Evolutionary conservation across 257 asterid genomes (phyloP).

Genomic region (Plantago ovata): DNA sequence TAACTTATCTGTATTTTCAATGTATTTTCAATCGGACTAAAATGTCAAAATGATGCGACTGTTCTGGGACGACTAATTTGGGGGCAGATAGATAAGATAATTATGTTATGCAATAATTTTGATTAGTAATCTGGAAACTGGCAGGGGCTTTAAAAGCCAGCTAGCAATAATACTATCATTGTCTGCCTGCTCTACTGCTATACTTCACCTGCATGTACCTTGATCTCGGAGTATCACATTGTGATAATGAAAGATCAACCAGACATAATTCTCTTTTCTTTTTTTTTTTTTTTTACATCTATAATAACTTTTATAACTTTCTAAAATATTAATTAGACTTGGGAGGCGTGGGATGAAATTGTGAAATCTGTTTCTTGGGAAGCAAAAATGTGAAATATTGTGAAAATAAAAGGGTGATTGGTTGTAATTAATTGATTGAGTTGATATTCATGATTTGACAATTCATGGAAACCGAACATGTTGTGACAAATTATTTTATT

Average conservation of each 20-base stretch:
- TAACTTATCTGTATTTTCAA: not conserved
- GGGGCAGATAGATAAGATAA: not conserved
- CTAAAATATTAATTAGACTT: no score
- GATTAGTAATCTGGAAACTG: not conserved
- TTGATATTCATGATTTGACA: no score
- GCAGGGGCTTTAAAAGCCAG: slow-evolving; percentile 20
- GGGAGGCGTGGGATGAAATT: no score
- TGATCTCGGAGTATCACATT: slow-evolving; percentile 11
- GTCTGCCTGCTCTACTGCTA: slow-evolving; percentile 7
- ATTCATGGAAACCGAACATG: no score
- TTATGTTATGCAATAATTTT: slow-evolving; percentile 4
- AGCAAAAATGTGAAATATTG: no score
- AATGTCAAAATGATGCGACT: not conserved
- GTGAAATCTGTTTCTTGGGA: no score
- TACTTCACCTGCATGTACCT: slow-evolving; percentile 21
- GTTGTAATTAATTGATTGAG: no score
- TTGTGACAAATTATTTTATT: no score
- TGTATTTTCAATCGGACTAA: not conserved
- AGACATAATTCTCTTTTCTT: not conserved
- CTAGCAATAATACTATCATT: slow-evolving; percentile 12
- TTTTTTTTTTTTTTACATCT: not conserved
- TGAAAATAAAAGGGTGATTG: no score
- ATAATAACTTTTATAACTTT: no score
- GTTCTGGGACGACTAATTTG: not conserved
- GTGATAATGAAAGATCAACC: slow-evolving; percentile 23